These are phyloP conservation scores for Hortiboletus flavorubellus DNA, from an alignment of 768 basidiomycete genomes.

Conservation along the genomic window DNA sequence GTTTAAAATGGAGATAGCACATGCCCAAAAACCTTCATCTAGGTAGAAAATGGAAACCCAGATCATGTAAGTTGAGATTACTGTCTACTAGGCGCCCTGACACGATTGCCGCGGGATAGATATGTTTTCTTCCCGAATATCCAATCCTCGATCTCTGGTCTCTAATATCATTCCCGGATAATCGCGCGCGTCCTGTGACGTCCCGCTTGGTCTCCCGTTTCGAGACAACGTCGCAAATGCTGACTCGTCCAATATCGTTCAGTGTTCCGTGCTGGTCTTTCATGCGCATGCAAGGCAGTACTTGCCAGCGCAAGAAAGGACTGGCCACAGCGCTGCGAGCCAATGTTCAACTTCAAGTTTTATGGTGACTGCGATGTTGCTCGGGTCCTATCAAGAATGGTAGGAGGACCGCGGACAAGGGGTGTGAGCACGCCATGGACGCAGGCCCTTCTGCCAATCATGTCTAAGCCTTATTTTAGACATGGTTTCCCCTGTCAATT, in stretches of 20 bases:
- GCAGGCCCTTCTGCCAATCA: not conserved
- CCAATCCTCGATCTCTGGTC: no score
- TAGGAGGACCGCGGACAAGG: not conserved
- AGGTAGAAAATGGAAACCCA: not conserved
- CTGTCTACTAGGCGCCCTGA: not conserved
- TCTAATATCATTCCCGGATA: not conserved
- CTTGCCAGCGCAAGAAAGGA: no score
- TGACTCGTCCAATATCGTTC: no score
- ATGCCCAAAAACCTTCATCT: not conserved
- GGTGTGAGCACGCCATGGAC: no score
- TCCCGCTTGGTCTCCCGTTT: no score
- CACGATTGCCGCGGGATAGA: not conserved
- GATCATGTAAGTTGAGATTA: not conserved
- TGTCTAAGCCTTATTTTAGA: not conserved
- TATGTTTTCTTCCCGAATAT: not conserved
- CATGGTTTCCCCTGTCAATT: not conserved
- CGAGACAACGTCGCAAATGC: no score
- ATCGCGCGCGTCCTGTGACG: not conserved
- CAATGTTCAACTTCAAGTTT: no score
- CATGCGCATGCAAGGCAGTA: no score
- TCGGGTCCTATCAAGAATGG: not conserved
- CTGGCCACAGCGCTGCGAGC: no score
- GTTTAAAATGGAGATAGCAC: no score
- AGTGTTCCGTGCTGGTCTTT: no score
- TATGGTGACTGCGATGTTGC: no score